Evolutionary conservation across 139 green algal species (phyloP).

Genomic region (Zygnema cylindricum): DNA sequence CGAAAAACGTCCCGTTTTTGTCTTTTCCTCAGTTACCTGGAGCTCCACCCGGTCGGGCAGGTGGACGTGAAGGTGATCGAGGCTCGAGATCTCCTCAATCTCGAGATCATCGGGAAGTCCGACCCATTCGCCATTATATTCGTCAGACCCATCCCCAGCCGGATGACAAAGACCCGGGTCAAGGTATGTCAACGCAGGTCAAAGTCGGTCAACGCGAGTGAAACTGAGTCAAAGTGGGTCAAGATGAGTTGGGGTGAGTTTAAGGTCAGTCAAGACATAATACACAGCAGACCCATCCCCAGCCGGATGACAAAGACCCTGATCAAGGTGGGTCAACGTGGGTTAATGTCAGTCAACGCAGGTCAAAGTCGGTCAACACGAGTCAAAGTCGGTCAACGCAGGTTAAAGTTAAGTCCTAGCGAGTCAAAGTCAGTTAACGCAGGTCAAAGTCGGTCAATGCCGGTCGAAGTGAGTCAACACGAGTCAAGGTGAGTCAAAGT

Average conservation of each 20-base stretch:
- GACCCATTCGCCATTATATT: conserved; percentile 57
- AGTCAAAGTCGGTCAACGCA: no score
- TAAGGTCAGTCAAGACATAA: no score
- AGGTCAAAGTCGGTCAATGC: not conserved
- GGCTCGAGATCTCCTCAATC: conserved; percentile 39
- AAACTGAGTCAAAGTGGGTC: no score
- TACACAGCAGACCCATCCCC: conserved; percentile 48
- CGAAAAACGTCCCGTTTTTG: not conserved
- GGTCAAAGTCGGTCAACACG: not conserved
- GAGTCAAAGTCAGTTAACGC: conserved; percentile 7
- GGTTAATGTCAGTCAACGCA: not conserved
- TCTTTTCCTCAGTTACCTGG: conserved; percentile 23
- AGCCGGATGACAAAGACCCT: conserved; percentile 3
- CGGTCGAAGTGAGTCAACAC: not conserved
- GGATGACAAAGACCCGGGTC: conserved; percentile 9
- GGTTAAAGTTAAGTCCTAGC: no score
- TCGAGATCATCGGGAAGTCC: conserved; percentile 49
- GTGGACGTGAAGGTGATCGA: conserved; percentile 55
- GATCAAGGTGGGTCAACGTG: conserved; percentile 14
- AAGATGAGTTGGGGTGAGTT: no score
- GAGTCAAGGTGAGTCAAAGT: not conserved
- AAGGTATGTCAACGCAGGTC: not conserved
- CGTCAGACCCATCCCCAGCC: conserved; percentile 36
- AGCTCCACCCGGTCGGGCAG: conserved; percentile 40
- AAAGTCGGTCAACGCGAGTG: not conserved